Base-by-base conservation (phyloP, 352 stramenopile genomes). In the Thalassiosira hispida region DNA sequence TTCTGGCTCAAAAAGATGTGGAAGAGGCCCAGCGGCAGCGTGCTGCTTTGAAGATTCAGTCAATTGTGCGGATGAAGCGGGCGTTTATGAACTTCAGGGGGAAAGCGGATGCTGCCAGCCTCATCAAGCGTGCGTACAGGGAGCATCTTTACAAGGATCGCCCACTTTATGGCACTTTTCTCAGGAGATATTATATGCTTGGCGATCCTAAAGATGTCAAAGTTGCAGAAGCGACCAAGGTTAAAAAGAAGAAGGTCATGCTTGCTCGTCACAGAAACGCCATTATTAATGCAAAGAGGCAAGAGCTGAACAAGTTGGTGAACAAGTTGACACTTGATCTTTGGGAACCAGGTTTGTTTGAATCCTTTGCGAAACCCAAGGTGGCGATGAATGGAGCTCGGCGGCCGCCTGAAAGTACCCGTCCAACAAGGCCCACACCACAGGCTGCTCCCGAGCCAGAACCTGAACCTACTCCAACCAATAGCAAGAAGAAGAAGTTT, bases 181-280 rank as follows among this genome's bases (percentile, higher is more conserved):
- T 83, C 14, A 87, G 81, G 53, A 44, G 70, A 27, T 87, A 87
- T 63, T 87, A 87, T 23, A 80, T 87, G 73, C 64, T 87, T 51
- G 73, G 68, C 40, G 79, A 87, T 49, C 67, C 71, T 8, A 52
- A 68, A 38, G 53, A 74, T 53, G 47, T 66, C 33, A 63, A 52
- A 11, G 25, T 38, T 72, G 60, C 47, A 40, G 70, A 49, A 38
- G 42, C 44, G 29, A 68, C 64, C 12, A 46, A 67, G 25, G 44
- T 61, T 11, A 83, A 73, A 52, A 73, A 76, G 51, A 77, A 76
- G 23, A 86, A 83, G 47, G 66, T 80, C 38, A 62, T 87, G 49
- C 69, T 87, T 42, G 69, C 79, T 57, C 73, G 79, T 57, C 79
- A 87, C 53, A 77, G 79, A 49, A 80, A 87, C 79, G 74, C 73